These are phyloP conservation scores for Hygrophoropsis aurantiaca DNA, from an alignment of 768 basidiomycete species.

Conservation along the genomic window DNA sequence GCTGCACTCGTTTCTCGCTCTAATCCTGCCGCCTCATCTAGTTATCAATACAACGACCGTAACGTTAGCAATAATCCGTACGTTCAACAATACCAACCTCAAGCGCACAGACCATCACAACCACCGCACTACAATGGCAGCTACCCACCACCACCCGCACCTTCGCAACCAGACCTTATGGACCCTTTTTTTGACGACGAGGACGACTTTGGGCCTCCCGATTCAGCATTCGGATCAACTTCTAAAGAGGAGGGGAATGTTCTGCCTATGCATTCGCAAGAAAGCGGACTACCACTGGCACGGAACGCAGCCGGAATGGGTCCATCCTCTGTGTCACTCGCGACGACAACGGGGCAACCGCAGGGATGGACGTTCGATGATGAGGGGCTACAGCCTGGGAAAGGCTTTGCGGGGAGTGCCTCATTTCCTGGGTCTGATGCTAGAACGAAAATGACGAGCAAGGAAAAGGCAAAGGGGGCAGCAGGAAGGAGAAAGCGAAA, in stretches of 20 bases:
- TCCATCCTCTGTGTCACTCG: constrained; percentile 44
- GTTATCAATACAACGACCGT: no score
- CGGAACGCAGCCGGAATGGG: constrained; percentile 53
- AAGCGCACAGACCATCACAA: constrained; percentile 42
- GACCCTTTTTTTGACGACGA: constrained; percentile 93
- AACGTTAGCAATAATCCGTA: constrained; percentile 7
- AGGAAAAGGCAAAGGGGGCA: constrained; percentile 18
- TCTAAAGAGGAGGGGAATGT: background rate
- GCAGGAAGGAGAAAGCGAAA: constrained; percentile 26
- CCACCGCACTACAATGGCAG: constrained; percentile 50
- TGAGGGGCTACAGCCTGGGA: constrained; percentile 44
- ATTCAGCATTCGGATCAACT: constrained; percentile 58
- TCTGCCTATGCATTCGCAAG: constrained; percentile 42
- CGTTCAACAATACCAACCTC: constrained; percentile 1
- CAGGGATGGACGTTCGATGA: constrained; percentile 79
- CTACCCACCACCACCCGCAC: constrained; percentile 56
- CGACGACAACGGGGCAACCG: constrained; percentile 40
- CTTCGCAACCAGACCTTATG: constrained; percentile 47
- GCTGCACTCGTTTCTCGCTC: constrained; percentile 23
- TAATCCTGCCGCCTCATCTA: constrained; percentile 20
- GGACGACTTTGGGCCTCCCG: constrained; percentile 63
- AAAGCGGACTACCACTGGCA: constrained; percentile 57
- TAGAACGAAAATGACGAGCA: constrained; percentile 14
- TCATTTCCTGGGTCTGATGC: constrained; percentile 35
- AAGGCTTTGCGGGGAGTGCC: constrained; percentile 42